Conservation (phyloP, 176 grass and related monocot species). For the Echinochloa phyllopogon region DNA sequence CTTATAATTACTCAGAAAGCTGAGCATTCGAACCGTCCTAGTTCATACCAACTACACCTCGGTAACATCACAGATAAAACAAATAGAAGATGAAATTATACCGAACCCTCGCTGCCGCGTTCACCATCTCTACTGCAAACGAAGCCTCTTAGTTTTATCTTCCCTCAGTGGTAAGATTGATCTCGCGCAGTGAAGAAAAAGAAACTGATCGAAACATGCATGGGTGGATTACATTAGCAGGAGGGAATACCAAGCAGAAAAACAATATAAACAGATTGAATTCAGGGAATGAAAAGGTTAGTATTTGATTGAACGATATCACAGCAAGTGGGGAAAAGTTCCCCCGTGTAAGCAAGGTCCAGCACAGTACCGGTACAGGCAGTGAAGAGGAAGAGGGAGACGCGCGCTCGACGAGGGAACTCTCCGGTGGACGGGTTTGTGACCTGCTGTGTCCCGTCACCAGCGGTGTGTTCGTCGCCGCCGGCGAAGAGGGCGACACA, state of each 20-base stretch:
- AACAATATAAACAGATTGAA: background rate
- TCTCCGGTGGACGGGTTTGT: background rate
- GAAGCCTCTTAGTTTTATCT: background rate
- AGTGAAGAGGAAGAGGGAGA: background rate
- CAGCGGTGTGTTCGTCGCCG: background rate
- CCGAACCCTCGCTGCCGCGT: background rate
- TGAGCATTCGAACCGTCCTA: background rate
- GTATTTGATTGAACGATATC: too few species aligned
- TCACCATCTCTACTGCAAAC: constrained; percentile 23
- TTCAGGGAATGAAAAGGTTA: background rate
- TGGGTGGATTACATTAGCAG: background rate
- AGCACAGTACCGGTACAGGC: background rate
- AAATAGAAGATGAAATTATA: background rate
- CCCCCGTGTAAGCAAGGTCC: background rate
- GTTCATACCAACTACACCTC: background rate
- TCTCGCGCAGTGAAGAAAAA: background rate
- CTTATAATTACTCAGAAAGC: background rate
- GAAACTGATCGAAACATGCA: background rate
- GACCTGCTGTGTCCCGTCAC: too few species aligned
- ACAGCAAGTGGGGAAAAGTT: too few species aligned
- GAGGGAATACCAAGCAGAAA: background rate
- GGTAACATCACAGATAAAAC: background rate
- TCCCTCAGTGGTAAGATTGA: too few species aligned
- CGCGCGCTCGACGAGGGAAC: background rate
- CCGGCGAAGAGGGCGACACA: background rate